Conservation (phyloP, 495 filamentous ascomycete species). For the Beverwykella pulmonaria region DNA sequence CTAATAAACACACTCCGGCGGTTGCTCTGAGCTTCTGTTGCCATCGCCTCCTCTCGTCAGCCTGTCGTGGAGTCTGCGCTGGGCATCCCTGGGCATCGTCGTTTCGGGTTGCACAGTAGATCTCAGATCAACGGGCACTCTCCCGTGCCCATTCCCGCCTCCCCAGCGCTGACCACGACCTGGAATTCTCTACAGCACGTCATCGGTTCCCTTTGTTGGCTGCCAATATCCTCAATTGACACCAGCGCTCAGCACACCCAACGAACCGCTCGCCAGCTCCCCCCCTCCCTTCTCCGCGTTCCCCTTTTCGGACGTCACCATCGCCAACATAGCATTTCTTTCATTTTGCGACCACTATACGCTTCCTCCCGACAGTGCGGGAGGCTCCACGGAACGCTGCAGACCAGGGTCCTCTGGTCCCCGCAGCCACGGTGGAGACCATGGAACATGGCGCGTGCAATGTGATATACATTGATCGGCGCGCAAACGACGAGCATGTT, state of each 20-base stretch:
- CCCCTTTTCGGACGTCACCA: neutral
- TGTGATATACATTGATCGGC: constrained; percentile 44
- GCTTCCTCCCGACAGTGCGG: constrained; percentile 33
- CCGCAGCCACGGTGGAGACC: constrained; percentile 26
- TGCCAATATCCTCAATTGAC: neutral
- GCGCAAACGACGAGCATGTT: constrained; percentile 41
- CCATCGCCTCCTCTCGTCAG: neutral
- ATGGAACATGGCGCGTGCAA: constrained; percentile 48
- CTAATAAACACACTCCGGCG: neutral
- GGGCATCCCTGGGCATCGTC: constrained; percentile 5
- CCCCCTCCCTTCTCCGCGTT: neutral
- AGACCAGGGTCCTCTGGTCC: constrained; percentile 32
- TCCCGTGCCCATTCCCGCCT: constrained; percentile 21
- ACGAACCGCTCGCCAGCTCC: neutral
- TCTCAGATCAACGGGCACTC: constrained; percentile 21
- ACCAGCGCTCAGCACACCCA: constrained; percentile 5
- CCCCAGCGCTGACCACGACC: constrained; percentile 5
- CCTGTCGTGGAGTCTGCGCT: neutral
- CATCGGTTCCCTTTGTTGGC: neutral
- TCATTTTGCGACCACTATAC: constrained; percentile 26
- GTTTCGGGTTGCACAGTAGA: constrained; percentile 38
- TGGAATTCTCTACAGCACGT: constrained; percentile 2
- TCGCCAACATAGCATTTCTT: neutral
- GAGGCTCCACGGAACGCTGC: constrained; percentile 33
- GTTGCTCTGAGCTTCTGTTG: neutral